Evolutionary conservation across 1,284 basidiomycete genomes (phyloP).

Genomic region (Vanrija humicola): DNA sequence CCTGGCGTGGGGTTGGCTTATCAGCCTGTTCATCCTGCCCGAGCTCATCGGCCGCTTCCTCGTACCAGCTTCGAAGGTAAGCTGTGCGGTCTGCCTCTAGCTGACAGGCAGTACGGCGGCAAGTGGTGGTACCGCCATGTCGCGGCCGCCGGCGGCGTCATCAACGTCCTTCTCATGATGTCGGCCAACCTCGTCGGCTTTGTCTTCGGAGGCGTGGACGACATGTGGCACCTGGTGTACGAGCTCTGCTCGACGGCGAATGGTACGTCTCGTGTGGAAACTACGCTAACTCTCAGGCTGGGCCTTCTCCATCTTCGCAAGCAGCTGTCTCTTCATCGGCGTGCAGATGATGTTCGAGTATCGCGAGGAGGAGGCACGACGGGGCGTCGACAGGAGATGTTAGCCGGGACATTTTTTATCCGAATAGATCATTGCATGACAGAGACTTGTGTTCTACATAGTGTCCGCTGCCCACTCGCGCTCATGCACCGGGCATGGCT

Average conservation of each 20-base stretch:
- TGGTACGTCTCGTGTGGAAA: not conserved
- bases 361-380: constrained; percentile 51
- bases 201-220: constrained; percentile 86
- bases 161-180: constrained; percentile 89
- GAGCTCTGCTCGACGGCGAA: constrained; percentile 60
- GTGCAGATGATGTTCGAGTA: constrained; percentile 96
- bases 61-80: constrained; percentile 63
- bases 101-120: constrained; percentile 58
- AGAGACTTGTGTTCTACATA: no score
- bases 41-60: constrained; percentile 66
- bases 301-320: constrained; percentile 62
- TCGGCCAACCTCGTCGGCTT: constrained; percentile 92
- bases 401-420: constrained; percentile 7
- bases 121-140: constrained; percentile 80
- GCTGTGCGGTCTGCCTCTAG: constrained; percentile 34
- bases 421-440: no score
- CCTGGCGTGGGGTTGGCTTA: constrained; percentile 95
- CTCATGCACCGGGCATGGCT: no score
- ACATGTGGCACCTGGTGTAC: constrained; percentile 64
- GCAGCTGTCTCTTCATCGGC: constrained; percentile 69
- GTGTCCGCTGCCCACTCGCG: no score
- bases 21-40: constrained; percentile 84
- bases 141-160: constrained; percentile 75
- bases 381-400: constrained; percentile 44
- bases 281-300: constrained; percentile 44